Evolutionary conservation across 306 rosid species (phyloP).

Genomic region (Rosa persica): DNA sequence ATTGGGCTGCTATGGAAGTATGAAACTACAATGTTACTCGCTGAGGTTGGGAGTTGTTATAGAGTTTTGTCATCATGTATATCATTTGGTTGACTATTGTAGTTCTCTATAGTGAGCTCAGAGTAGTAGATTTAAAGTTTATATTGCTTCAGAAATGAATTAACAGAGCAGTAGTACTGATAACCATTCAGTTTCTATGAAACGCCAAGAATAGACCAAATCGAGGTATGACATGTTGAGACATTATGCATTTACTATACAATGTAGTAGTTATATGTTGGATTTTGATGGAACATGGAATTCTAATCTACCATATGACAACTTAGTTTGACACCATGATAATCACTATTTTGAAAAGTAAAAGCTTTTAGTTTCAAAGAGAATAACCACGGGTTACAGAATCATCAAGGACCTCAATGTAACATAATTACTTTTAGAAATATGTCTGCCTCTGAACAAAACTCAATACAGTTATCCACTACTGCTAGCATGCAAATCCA

Average conservation of each 20-base stretch:
- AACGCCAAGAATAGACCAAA: not conserved
- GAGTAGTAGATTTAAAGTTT: not conserved
- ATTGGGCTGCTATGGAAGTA: constrained; percentile 11
- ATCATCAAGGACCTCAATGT: too few relatives aligned
- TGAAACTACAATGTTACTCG: constrained; percentile 6
- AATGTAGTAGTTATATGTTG: not conserved
- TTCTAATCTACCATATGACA: too few relatives aligned
- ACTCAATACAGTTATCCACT: too few relatives aligned
- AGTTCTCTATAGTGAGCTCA: not conserved
- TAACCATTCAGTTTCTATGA: constrained; percentile 1
- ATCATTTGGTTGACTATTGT: constrained; percentile 23
- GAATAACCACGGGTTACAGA: too few relatives aligned
- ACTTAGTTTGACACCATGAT: too few relatives aligned
- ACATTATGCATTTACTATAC: not conserved
- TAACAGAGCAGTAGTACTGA: not conserved
- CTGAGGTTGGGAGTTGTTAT: constrained; percentile 15
- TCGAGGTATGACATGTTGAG: not conserved
- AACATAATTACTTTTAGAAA: too few relatives aligned
- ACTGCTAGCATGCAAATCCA: too few relatives aligned
- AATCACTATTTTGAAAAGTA: too few relatives aligned
- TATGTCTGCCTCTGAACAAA: too few relatives aligned
- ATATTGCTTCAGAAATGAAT: constrained; percentile 2
- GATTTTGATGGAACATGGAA: too few relatives aligned
- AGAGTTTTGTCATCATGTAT: constrained; percentile 26
- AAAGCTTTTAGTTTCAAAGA: too few relatives aligned